Conservation (phyloP, 495 filamentous ascomycete genomes). For the Tuber microsphaerosporum region DNA sequence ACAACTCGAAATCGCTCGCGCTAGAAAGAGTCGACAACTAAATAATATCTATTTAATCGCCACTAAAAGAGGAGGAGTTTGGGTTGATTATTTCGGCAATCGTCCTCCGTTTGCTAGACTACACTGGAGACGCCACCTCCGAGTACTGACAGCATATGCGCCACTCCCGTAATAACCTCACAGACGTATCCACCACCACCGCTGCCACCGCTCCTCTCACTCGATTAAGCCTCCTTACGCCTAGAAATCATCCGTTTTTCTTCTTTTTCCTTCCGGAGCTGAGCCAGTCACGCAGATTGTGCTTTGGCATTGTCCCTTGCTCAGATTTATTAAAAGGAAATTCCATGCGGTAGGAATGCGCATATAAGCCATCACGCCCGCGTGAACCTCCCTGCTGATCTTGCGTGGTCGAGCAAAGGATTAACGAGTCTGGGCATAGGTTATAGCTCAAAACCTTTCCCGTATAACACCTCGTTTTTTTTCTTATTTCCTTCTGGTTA, state of each 20-base stretch:
- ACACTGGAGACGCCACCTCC: neutral
- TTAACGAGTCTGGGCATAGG: too few relatives aligned
- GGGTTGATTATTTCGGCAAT: neutral
- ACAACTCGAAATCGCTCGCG: neutral
- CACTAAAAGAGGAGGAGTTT: neutral
- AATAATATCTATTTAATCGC: neutral
- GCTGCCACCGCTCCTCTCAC: neutral
- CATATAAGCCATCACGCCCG: neutral
- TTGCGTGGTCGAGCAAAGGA: neutral
- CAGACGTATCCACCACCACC: neutral
- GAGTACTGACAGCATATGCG: neutral
- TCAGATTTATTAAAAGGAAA: neutral
- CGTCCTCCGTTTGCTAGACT: neutral
- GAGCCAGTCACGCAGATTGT: neutral
- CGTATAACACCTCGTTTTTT: neutral
- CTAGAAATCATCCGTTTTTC: neutral
- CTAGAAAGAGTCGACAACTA: neutral
- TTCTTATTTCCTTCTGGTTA: neutral
- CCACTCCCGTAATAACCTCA: neutral
- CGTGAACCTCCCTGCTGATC: neutral
- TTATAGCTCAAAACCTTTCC: neutral
- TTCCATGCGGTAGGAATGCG: neutral
- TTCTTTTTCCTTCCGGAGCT: neutral
- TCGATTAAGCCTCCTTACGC: too few relatives aligned
- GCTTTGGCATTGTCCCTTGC: neutral